Base-by-base conservation (phyloP, 148 eudicot genomes). In the Persicaria tinctoria region DNA sequence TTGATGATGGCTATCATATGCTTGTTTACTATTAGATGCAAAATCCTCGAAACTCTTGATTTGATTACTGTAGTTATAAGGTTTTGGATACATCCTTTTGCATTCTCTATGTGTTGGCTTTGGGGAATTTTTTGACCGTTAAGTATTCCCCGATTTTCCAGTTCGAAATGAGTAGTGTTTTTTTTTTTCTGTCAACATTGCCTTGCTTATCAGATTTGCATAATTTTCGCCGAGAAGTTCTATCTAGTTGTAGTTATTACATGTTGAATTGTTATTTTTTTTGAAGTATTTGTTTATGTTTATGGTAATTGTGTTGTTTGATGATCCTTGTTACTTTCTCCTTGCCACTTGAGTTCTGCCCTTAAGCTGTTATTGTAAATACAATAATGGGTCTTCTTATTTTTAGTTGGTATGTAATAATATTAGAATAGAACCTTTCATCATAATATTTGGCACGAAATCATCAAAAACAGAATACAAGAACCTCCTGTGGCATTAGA, bases 21-120 rank as follows among this genome's bases (percentile, higher is more conserved):
- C 70, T 66, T 66, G 9, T 14, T 44, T 66, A 66, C 44, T 60
- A 57, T 2, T 63, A 63, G 32, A 64, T 64, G 70, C 70, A 66
- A 66, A 66, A 41, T 57, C 20, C 10, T 32, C 20, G 27, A 7
- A 27, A 8, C 5, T 8, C n/a, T 60, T 7, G 12, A 7, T 14
- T 60, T 60, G 5, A 5, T 66, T 66, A 5, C 70, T 44, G 6
- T 66, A 57, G 70, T 14, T 44, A 66, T 50, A 50, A 50, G 14
- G 16, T 66, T 66, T 38, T 66, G 70, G 48, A 66, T 41, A 7
- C 4, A 32, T 27, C 16, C 16, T 41, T 66, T 41, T 13, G 17
- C 48, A 0, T 11, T 63, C 11, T 5, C 63, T 20, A 27, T 18
- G 18, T 57, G 10, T 50, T 50, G 53, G 12, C 8, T 2, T 57